These are phyloP conservation scores for Chrysoporthe austroafricana DNA, from an alignment of 2,329 filamentous ascomycete species.

Conservation along the genomic window DNA sequence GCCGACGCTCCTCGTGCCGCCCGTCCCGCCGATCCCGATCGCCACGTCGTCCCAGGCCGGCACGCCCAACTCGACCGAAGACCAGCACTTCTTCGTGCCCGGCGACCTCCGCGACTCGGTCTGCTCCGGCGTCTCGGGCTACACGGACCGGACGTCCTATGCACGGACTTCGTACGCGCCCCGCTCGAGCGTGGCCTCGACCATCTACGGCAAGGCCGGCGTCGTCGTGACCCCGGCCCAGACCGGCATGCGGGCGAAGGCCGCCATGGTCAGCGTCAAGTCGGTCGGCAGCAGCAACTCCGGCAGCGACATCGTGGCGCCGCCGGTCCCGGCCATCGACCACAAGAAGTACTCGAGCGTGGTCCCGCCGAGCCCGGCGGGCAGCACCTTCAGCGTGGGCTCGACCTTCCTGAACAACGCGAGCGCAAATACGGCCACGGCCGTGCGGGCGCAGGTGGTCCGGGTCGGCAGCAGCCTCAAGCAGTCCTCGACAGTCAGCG, in stretches of 20 bases:
- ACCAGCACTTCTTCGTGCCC: conserved; percentile 93
- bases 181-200: conserved; percentile 82
- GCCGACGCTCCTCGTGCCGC: conserved; percentile 80
- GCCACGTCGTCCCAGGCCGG: conserved; percentile 61
- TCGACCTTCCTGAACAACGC: conserved; percentile 71
- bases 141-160: conserved; percentile 64
- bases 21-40: conserved; percentile 87
- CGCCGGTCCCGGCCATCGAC: conserved; percentile 75
- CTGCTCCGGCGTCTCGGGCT: conserved; percentile 76
- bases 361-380: conserved; percentile 56
- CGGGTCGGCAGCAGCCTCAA: conserved; percentile 58
- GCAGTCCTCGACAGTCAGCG: conserved; percentile 45
- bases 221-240: conserved; percentile 82
- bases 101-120: conserved; percentile 89
- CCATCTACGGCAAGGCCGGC: conserved; percentile 90
- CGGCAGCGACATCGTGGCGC: conserved; percentile 57
- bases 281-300: conserved; percentile 62
- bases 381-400: conserved; percentile 67
- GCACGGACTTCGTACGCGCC: conserved; percentile 62
- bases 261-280: conserved; percentile 91
- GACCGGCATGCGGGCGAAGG: conserved; percentile 84
- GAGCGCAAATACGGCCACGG: conserved; percentile 56
- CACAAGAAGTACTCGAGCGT: conserved; percentile 58
- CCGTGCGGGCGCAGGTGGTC: conserved; percentile 61
- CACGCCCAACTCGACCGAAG: conserved; percentile 63